phyloP scores from a whole-genome alignment of 2,329 filamentous ascomycete genomes.

The Intubia oerlemansii region DNA sequence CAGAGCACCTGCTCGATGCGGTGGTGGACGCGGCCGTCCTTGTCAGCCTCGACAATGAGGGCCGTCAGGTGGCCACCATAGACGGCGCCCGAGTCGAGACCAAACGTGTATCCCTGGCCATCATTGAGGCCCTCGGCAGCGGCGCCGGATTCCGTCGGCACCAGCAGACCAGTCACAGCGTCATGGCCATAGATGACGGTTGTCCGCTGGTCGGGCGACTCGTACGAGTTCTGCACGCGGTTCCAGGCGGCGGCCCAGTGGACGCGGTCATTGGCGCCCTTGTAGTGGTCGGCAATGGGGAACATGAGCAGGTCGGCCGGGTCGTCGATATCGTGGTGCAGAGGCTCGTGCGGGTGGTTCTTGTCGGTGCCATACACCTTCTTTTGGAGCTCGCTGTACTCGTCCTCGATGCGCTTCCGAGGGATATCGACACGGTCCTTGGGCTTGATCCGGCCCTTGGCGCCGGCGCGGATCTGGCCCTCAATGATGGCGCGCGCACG shows the following conservation, averaged over 20 bases:
- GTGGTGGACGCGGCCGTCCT: constrained; percentile 14
- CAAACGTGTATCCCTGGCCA: constrained; percentile 47
- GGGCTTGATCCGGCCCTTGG: constrained; percentile 5
- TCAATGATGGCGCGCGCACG: constrained; percentile 15
- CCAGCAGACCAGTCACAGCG: constrained; percentile 44
- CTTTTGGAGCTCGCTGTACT: constrained; percentile 6
- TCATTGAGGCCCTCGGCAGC: neutral
- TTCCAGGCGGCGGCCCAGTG: constrained; percentile 49
- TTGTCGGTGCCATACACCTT: constrained; percentile 5
- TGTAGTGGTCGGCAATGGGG: constrained; percentile 18
- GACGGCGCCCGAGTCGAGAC: constrained; percentile 69
- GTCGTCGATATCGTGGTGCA: constrained; percentile 3
- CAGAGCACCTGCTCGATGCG: constrained; percentile 21
- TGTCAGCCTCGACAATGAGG: constrained; percentile 41
- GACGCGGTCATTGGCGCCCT: constrained; percentile 21
- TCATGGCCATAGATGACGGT: constrained; percentile 84
- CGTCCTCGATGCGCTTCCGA: constrained; percentile 6
- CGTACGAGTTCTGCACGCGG: constrained; percentile 19
- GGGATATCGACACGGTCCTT: constrained; percentile 6
- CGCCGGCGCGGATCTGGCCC: constrained; percentile 11
- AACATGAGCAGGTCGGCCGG: constrained; percentile 9
- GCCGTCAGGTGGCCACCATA: constrained; percentile 57
- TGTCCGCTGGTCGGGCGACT: constrained; percentile 17
- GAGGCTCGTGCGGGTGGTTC: constrained; percentile 4
- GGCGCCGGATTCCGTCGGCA: constrained; percentile 3